Evolutionary conservation across 1,284 basidiomycete species (phyloP), one percentile per base, ranked within the genome.

Genomic region (Puccinia coronata): DNA sequence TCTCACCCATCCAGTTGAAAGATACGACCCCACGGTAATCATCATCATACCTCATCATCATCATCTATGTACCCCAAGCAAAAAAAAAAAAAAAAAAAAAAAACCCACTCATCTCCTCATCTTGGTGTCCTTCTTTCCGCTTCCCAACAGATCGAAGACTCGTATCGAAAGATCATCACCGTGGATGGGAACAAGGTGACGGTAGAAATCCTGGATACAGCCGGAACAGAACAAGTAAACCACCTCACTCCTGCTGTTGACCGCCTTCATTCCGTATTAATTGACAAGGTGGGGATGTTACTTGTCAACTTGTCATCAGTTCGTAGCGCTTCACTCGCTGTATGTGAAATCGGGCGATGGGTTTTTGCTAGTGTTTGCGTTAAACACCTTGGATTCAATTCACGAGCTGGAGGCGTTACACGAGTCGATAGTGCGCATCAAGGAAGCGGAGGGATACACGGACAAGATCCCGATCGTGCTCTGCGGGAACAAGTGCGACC

Each of bases 141-240:
- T n/a, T n/a, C 4, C 9, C 36, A 23, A 39, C 84, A 84, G 83
- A 84, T 87, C 82, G 86, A 87, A 82, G 86, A 87, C 63, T 85
- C 85, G 69, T 87, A 87, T 82, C 84, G 86, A 41, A 86, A 87
- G 69, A 86, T 86, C 53, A 84, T 86, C 47, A 84, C 84, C 9
- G 87, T 87, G 57, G 87, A 87, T 81, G 87, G 87, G 36, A 85
- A 87, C 82, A 85, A 85, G 20, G 85, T 86, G 78, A 85, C 86
- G 91, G 90, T 95, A 80, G 93, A 96, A 85, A 91, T 96, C 53
- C 87, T 95, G 79, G 94, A 96, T 85, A 96, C 94, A 18, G 94
- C 94, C 25, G 94, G 94, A 16, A 91, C 92, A n/a, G 93, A 93
- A 85, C 94, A 93, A 82, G 85, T 84, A 49, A 41, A 82, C 69